A percentile compares a stretch with the other conserved stretches of the same genome.
phyloP scores from a whole-genome alignment of 805 yeast species.

The Starmerella potacharoeniae region DNA sequence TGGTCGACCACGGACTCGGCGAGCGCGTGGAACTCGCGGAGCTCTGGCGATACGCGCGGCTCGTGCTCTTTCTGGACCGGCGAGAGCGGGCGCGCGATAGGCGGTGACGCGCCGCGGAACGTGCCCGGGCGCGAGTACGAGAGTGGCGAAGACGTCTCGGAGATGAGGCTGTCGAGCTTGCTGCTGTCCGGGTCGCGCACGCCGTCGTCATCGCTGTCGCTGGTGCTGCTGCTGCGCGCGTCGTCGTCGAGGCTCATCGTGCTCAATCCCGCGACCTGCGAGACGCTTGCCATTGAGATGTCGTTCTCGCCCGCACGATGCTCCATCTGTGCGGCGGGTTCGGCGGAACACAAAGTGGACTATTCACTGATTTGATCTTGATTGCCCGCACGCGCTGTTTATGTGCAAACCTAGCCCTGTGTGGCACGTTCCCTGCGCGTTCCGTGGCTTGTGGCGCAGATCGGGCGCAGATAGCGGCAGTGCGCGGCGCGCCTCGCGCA shows the following conservation, averaged over 20 bases:
- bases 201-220: background rate
- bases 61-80: background rate
- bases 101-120: background rate
- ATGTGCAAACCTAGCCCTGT: background rate
- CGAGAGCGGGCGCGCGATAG: background rate
- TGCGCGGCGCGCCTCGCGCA: too few species aligned
- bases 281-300: constrained; percentile 1
- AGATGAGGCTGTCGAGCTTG: background rate
- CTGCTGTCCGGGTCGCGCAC: background rate
- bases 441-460: background rate
- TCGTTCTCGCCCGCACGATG: background rate
- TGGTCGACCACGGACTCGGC: background rate
- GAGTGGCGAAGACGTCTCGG: constrained; percentile 24
- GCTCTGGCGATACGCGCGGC: background rate
- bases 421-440: background rate
- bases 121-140: constrained; percentile 33
- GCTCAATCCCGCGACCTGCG: background rate
- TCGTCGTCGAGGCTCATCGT: constrained; percentile 2
- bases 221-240: background rate
- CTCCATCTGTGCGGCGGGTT: background rate
- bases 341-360: background rate
- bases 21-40: background rate
- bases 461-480: too few species aligned
- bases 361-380: background rate
- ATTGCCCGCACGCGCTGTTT: background rate